phyloP scores from a whole-genome alignment of 352 stramenopile genomes.

The Globisporangium canariense region DNA sequence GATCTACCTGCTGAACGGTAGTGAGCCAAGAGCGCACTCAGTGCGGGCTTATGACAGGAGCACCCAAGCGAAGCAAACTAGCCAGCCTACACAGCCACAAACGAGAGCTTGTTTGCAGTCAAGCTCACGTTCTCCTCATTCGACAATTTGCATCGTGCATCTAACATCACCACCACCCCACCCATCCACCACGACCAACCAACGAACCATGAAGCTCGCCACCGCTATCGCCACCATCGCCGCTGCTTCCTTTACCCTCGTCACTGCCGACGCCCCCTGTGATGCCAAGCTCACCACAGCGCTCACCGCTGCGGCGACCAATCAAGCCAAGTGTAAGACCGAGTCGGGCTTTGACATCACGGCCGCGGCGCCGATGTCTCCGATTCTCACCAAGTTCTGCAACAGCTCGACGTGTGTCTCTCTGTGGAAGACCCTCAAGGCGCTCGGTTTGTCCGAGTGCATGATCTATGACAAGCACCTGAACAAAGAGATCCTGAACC shows the following conservation, averaged over 20 bases:
- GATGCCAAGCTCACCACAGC: background rate
- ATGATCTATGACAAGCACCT: constrained; percentile 5
- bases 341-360: constrained; percentile 5
- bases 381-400: background rate
- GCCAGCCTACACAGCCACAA: too few relatives aligned
- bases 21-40: too few relatives aligned
- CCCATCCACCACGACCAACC: background rate
- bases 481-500: constrained; percentile 5
- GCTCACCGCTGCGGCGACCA: background rate
- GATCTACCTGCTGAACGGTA: too few relatives aligned
- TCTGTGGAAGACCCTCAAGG: constrained; percentile 1
- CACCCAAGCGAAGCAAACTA: too few relatives aligned
- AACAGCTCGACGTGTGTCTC: background rate
- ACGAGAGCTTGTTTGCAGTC: too few relatives aligned
- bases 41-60: too few relatives aligned
- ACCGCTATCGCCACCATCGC: background rate
- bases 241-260: background rate
- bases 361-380: too few relatives aligned
- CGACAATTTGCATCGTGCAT: constrained; percentile 7
- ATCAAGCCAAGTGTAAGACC: background rate
- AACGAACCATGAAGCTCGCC: constrained; percentile 5
- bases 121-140: too few relatives aligned
- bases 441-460: background rate
- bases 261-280: background rate
- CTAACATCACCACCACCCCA: background rate